phyloP scores from a whole-genome alignment of 1,284 basidiomycete genomes.

The Apiotrichum brassicae region DNA sequence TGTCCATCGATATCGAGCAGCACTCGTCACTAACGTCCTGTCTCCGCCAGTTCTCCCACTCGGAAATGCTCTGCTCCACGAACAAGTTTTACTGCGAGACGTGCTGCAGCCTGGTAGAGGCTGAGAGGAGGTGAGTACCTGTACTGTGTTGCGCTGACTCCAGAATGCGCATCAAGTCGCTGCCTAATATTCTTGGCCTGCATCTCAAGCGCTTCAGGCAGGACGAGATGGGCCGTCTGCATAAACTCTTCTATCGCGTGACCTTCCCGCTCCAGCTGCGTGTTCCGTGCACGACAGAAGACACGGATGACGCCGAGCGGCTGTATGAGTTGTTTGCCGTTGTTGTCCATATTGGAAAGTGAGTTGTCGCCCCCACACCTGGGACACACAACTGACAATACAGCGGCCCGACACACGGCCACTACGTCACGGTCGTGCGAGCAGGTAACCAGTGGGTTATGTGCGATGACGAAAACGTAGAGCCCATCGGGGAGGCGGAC shows the following conservation, averaged over 20 bases:
- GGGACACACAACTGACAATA: slow-evolving; percentile 21
- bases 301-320: slow-evolving; percentile 73
- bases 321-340: slow-evolving; percentile 92
- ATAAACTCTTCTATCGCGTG: slow-evolving; percentile 92
- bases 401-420: slow-evolving; percentile 92
- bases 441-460: slow-evolving; percentile 68
- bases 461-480: slow-evolving; percentile 92
- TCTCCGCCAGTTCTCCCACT: slow-evolving; percentile 89
- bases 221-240: slow-evolving; percentile 76
- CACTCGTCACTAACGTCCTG: slow-evolving; percentile 94
- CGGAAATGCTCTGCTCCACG: slow-evolving; percentile 93
- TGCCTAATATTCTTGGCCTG: slow-evolving; percentile 88
- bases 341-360: slow-evolving; percentile 96
- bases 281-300: slow-evolving; percentile 94
- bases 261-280: slow-evolving; percentile 91
- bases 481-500: slow-evolving; percentile 77
- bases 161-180: slow-evolving; percentile 92
- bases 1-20: slow-evolving; percentile 97
- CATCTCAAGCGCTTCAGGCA: slow-evolving; percentile 98
- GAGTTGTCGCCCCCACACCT: slow-evolving; percentile 35
- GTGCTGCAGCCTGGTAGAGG: slow-evolving; percentile 93
- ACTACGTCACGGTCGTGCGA: slow-evolving; percentile 93
- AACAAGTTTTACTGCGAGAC: slow-evolving; percentile 99
- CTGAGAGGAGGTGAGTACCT: slow-evolving; percentile 62
- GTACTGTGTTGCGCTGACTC: background rate